Evolutionary conservation across 2,329 filamentous ascomycete species (phyloP), one percentile per base, ranked within the genome.

Genomic region (Hyphodiscus sp.): DNA sequence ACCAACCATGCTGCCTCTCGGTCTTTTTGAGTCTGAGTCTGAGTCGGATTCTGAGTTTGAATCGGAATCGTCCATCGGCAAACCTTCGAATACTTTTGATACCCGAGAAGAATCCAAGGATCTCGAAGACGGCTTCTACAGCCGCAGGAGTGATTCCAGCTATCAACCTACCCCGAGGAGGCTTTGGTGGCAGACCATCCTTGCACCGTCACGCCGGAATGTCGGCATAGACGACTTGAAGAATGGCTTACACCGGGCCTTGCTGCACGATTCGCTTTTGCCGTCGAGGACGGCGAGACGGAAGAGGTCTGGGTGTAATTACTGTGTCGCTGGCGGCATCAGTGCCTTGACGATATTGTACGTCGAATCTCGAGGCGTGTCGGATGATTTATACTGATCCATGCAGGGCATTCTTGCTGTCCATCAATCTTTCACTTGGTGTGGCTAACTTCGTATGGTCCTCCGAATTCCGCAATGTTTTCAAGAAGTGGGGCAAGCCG

Each of bases 261-360:
- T 62, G 42, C 52, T 60, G 15, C 45, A 46, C 13, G 50, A 48
- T 42, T 45, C 41, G 23, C 49, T 51, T 44, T 30, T 20, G 19
- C 2, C 33, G 33, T 2, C 33, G 4, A 57, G n/a, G 20, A 49
- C 41, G 20, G 52, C 30, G 18, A 13, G 18, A 29, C 55, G 49
- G 48, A 54, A 44, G 47, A 58, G 57, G 29, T 54, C 43, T 23
- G 61, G 62, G 43, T 59, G 56, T 29, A 65, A 62, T 60, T 69
- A 66, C 58, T 59, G 67, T 9, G 63, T 70, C 13, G 70, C 68
- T 51, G 64, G 69, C 33, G 68, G 68, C 18, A 67, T 73, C 49
- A 69, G 67, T 61, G 67, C 66, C 7, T 63, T 70, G 29, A 61
- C 61, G 10, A 59, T 73, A 16, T 49, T 73, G 71, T 73, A 63